Evolutionary conservation across 257 asterid species (phyloP), one percentile per base, ranked within the genome.

Genomic region (Fraxinus cuspidata): DNA sequence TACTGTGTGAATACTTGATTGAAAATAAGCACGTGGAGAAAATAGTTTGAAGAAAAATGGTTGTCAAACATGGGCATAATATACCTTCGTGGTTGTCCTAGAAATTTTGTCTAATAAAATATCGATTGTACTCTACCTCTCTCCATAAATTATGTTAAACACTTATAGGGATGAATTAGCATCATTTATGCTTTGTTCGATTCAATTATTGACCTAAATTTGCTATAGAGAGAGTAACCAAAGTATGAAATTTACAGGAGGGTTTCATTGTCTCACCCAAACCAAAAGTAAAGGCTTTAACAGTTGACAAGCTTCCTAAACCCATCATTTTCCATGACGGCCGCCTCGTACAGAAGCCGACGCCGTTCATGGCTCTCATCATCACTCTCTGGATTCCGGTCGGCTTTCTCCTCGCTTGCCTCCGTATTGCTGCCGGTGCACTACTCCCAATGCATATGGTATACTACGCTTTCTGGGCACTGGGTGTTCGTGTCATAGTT

Each of bases 311-410:
- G 47, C 88, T 90, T 49, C 89, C 91, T 1, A 90, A 87, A 47
- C 92, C 89, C 16, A 71, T 90, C 21, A 81, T 90, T 2, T 90
- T 90, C 90, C 95, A 90, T 75, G 92, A 90, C 1, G 92, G 92
- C 34, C 84, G 92, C 3, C 75, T 88, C 10, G 92, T 87, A n/a
- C 86, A 83, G 25, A 90, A 85, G 74, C 92, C 88, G 8, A 87
- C 86, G 5, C 95, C 95, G 2, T n/a, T 85, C 7, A 66, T 76
- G 64, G 87, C 92, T 5, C 51, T 90, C 0, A 86, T 90, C 58
- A 88, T 79, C 65, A 38, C 88, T 23, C 85, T 90, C 1, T 90
- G 95, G 95, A 82, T 87, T 58, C 95, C 95, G 0, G n/a, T 88
- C 1, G 95, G 91, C 5, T 90, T 88, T 78, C 72, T 85, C 72